Conservation (phyloP, 495 filamentous ascomycete genomes). For the Terfezia claveryi region DNA sequence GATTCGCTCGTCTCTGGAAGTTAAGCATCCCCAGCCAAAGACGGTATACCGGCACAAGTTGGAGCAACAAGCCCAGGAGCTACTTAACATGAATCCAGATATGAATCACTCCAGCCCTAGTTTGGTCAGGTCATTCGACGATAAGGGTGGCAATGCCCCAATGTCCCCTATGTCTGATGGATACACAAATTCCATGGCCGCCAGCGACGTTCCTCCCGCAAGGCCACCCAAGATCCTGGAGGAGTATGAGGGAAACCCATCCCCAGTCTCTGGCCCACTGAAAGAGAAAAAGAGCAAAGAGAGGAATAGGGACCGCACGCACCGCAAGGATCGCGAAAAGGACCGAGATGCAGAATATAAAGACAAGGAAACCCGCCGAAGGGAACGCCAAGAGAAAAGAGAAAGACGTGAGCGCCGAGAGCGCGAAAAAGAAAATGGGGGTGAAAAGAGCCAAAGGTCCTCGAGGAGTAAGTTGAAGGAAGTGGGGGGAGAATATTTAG, state of each 20-base stretch:
- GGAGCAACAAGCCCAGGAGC: constrained; percentile 17
- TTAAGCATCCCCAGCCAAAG: constrained; percentile 18
- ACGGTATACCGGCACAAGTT: constrained; percentile 16
- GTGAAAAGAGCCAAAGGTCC: not conserved
- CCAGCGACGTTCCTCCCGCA: constrained; percentile 5
- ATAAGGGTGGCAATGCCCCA: constrained; percentile 15
- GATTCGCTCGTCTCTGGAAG: constrained; percentile 5
- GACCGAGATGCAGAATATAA: constrained; percentile 7
- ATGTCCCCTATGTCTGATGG: constrained; percentile 18
- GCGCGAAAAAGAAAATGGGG: not conserved
- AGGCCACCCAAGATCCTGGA: constrained; percentile 8
- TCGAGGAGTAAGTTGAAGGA: not conserved
- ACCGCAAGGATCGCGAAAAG: constrained; percentile 13
- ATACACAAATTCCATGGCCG: constrained; percentile 12
- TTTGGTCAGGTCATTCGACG: constrained; percentile 14
- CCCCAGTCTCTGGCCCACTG: constrained; percentile 7
- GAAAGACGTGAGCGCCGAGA: not conserved
- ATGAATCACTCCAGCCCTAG: constrained; percentile 11
- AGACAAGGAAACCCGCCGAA: constrained; percentile 16
- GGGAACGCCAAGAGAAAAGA: constrained; percentile 17
- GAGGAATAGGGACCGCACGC: constrained; percentile 7
- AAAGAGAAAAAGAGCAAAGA: constrained; percentile 8
- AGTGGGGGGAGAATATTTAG: not conserved
- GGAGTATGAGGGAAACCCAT: constrained; percentile 4
- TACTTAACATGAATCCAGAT: constrained; percentile 8